These are phyloP conservation scores for Trichoderma sp. DNA, from an alignment of 2,329 filamentous ascomycete species.

Conservation along the genomic window DNA sequence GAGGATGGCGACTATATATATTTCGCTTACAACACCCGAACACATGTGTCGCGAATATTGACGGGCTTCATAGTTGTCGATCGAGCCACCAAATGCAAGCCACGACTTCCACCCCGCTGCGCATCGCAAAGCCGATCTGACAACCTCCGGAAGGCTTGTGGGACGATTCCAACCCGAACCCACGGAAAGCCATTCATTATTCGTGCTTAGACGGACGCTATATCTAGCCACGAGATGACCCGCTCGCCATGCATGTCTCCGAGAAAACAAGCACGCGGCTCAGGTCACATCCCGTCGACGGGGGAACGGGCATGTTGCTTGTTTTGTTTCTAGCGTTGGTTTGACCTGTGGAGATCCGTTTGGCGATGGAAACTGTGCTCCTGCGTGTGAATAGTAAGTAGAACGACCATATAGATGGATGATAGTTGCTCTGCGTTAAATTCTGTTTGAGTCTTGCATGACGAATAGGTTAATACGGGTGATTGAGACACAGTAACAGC, in stretches of 20 bases:
- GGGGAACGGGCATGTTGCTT: constrained; percentile 20
- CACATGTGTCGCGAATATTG: not conserved
- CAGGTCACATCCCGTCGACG: constrained; percentile 22
- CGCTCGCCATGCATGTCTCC: not conserved
- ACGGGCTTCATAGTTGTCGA: not conserved
- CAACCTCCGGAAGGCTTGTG: not conserved
- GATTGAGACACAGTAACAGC: not conserved
- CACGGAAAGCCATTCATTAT: not conserved
- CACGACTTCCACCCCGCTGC: not conserved
- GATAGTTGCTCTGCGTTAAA: not conserved
- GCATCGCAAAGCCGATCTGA: not conserved
- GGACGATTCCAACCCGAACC: not conserved
- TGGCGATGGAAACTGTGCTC: not conserved
- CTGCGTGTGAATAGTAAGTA: not conserved
- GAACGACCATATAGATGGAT: not conserved
- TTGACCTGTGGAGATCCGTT: constrained; percentile 4
- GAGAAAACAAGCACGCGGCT: constrained; percentile 5
- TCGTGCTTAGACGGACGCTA: not conserved
- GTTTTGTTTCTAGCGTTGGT: constrained; percentile 17
- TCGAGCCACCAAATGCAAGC: not conserved
- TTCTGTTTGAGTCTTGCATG: not conserved
- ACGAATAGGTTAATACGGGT: not conserved
- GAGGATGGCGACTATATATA: no score
- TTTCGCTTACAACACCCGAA: no score
- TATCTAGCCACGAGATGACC: not conserved